Base-by-base conservation (phyloP, 148 eudicot genomes). In the Chenopodium suecicum region DNA sequence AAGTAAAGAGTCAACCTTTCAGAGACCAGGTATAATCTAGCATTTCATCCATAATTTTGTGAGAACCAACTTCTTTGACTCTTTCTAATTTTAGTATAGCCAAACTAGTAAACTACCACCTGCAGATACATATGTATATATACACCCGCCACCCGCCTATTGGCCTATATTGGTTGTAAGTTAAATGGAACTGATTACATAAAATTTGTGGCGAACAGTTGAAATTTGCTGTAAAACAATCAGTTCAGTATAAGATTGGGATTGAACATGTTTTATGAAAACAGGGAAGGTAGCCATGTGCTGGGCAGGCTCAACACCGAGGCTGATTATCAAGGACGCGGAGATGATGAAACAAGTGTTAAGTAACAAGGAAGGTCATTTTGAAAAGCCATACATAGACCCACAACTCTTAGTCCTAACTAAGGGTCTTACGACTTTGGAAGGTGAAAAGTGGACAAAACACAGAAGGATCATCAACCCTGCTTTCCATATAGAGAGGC, bases 291-390 rank as follows among this genome's bases (percentile, higher is more conserved):
- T 88, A 72, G 73, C 82, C 31, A 7, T 82, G 13, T 81, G 80
- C 65, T 88, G 92, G 92, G 17, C 62, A 41, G 92, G 89, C 52
- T 83, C 84, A 16, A 84, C 89, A 41, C 90, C 90, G 6, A 79
- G 84, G 76, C 25, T 88, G 80, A 85, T 84, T 27, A 78, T 88
- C 69, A 66, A 75, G 73, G 88, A 90, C 34, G 82, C 89, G 29
- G 85, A 81, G 68, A 66, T 86, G 80, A 86, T 88, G 74, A 88
- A 85, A 79, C 86, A 88, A 85, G 90, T 90, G 81, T 81, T 83
- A 1, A 73, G 60, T 9, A 88, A 90, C 85, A 88, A 86, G 79
- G 74, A 82, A 83, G 90, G 90, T 31, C 85, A 83, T 74, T 78
- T 83, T 68, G 66, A 67, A 73, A 83, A 83, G 74, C 85, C 78